These are phyloP conservation scores for Mycena vitilis DNA, from an alignment of 768 basidiomycete genomes.

Conservation along the genomic window DNA sequence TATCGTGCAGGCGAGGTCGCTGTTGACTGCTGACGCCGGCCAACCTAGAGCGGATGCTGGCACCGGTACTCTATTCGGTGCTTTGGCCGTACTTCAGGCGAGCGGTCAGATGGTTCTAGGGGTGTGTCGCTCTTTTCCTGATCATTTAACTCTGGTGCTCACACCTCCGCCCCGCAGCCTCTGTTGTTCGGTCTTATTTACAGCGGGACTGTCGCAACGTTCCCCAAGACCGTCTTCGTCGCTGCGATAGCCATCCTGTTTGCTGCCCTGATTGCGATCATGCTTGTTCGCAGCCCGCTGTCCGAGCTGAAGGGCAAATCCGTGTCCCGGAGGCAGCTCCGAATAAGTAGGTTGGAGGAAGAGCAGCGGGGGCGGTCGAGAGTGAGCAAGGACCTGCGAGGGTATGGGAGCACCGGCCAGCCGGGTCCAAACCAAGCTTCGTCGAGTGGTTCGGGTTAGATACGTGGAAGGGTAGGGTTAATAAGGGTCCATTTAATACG, in stretches of 20 bases:
- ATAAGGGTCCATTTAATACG: no score
- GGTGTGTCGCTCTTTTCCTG: conserved; percentile 44
- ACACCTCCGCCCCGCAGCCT: conserved; percentile 54
- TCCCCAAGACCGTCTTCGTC: conserved; percentile 78
- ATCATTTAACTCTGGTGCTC: conserved; percentile 12
- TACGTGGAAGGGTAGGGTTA: no score
- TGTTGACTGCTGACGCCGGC: conserved; percentile 43
- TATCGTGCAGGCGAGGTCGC: conserved; percentile 61
- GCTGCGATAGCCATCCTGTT: conserved; percentile 64
- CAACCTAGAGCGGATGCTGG: conserved; percentile 38
- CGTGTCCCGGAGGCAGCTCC: conserved; percentile 33
- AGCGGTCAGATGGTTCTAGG: conserved; percentile 74
- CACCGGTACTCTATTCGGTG: conserved; percentile 75
- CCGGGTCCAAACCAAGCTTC: conserved; percentile 8
- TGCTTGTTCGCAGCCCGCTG: conserved; percentile 57
- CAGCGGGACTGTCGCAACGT: conserved; percentile 72
- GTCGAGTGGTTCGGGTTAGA: conserved; percentile 12
- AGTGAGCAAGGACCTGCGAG: conserved; percentile 56
- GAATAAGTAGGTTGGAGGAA: conserved; percentile 35
- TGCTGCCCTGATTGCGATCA: conserved; percentile 49
- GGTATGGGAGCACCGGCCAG: conserved; percentile 31
- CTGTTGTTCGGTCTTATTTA: conserved; percentile 81
- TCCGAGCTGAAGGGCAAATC: conserved; percentile 36
- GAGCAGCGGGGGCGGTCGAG: conserved; percentile 61
- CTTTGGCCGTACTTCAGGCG: conserved; percentile 78